Evolutionary conservation across 164 flowering plant genomes (phyloP).

Genomic region (Umbellularia californica): DNA sequence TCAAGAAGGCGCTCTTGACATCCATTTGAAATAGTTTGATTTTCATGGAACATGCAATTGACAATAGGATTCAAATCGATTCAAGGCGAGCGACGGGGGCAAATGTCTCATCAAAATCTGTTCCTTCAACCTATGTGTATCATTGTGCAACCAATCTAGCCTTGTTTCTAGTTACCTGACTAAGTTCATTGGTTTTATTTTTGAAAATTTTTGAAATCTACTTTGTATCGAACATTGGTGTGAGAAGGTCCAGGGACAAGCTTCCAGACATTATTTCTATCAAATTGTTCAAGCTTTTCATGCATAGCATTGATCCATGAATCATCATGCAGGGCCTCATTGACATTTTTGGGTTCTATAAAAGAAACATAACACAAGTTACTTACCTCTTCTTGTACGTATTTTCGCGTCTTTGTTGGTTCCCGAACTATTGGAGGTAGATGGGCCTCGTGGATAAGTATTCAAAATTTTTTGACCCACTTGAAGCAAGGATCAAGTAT

Average conservation of each 20-base stretch:
- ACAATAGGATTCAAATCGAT: too few relatives aligned
- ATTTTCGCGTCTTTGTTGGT: background rate
- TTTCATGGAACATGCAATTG: too few relatives aligned
- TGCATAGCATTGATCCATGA: background rate
- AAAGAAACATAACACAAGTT: background rate
- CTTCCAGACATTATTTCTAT: background rate
- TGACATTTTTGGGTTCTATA: background rate
- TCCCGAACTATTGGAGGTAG: background rate
- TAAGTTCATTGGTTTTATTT: background rate
- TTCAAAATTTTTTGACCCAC: too few relatives aligned
- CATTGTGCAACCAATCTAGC: background rate
- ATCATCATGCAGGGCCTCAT: background rate
- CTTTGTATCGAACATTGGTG: background rate
- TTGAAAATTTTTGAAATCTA: background rate
- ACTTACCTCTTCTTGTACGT: background rate
- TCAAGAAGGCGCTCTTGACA: background rate
- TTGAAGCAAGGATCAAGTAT: too few relatives aligned
- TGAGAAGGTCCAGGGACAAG: background rate
- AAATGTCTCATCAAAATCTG: background rate
- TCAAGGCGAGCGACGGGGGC: background rate
- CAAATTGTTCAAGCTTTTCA: background rate
- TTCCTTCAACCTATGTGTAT: background rate
- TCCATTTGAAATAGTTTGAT: background rate
- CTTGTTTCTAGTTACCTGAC: background rate
- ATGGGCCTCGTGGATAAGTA: too few relatives aligned